phyloP scores from a whole-genome alignment of 495 filamentous ascomycete species.

The Aspergillus nidulans region DNA sequence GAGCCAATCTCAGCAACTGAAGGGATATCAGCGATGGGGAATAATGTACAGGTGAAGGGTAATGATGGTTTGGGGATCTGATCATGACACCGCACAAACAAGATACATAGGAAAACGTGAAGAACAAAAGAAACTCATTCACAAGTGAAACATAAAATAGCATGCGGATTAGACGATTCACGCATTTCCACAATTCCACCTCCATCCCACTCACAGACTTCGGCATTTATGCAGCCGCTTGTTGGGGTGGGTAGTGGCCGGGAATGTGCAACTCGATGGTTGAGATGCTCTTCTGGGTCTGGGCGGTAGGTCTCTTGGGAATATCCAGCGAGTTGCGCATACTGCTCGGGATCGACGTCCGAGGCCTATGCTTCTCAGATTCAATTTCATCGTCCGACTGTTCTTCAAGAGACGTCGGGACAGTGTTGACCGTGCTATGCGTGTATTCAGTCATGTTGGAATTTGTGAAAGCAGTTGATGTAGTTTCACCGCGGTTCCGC shows the following conservation, averaged over 20 bases:
- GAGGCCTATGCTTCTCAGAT: not conserved
- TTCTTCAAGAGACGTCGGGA: conserved; percentile 36
- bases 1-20: not conserved
- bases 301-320: conserved; percentile 2
- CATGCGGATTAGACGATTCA: not conserved
- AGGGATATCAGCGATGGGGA: conserved; percentile 1
- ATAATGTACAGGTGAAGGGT: not conserved
- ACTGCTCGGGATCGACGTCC: conserved; percentile 3
- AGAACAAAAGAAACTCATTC: conserved; percentile 4
- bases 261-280: conserved; percentile 11
- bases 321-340: not conserved
- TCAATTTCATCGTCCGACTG: conserved; percentile 4
- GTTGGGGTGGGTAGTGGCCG: conserved; percentile 9
- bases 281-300: conserved; percentile 8
- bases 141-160: conserved; percentile 1
- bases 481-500: conserved; percentile 32
- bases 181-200: not conserved
- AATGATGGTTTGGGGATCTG: not conserved
- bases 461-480: conserved; percentile 36
- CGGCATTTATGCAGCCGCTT: not conserved
- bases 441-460: conserved; percentile 36
- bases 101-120: not conserved
- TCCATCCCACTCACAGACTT: not conserved
- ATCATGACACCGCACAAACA: not conserved
- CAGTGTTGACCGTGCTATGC: conserved; percentile 32